Evolutionary conservation across 352 stramenopile species (phyloP).

Genomic region (Albugo laibachii): DNA sequence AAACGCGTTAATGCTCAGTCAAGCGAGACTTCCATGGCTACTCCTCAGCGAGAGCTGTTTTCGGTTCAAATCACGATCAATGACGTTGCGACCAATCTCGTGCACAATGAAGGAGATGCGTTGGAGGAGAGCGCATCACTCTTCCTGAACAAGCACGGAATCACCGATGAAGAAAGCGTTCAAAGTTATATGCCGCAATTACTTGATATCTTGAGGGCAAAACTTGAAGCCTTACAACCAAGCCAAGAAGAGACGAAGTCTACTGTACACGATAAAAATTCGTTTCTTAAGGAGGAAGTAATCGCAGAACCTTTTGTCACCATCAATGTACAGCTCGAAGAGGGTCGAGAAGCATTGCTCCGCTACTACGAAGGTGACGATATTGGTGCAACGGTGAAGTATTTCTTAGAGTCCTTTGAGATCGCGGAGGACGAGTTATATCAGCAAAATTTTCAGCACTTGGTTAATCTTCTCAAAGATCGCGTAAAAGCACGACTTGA

Average conservation of each 20-base stretch:
- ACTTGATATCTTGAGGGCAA: conserved; percentile 27
- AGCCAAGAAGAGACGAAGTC: conserved; percentile 1
- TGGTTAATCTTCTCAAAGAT: conserved; percentile 19
- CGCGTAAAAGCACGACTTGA: conserved; percentile 6
- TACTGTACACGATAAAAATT: background rate
- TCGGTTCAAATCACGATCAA: conserved; percentile 43
- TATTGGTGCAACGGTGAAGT: conserved; percentile 35
- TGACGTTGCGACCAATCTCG: conserved; percentile 20
- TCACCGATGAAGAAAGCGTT: conserved; percentile 19
- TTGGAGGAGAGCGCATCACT: conserved; percentile 29
- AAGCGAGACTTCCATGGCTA: background rate
- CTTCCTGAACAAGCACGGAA: conserved; percentile 37
- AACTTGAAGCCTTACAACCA: conserved; percentile 19
- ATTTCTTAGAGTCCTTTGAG: conserved; percentile 31
- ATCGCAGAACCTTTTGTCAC: too few species aligned
- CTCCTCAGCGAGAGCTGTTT: conserved; percentile 25
- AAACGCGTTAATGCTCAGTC: conserved; percentile 11
- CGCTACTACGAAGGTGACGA: conserved; percentile 60
- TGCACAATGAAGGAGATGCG: conserved; percentile 42
- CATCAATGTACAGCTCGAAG: background rate
- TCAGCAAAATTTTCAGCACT: conserved; percentile 17
- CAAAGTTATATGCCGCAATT: conserved; percentile 30
- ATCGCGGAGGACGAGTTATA: conserved; percentile 20
- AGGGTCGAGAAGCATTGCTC: conserved; percentile 15
- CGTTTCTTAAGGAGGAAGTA: background rate